Conservation (phyloP, 176 grass and related monocot species). For the Coix lacrymajobi region DNA sequence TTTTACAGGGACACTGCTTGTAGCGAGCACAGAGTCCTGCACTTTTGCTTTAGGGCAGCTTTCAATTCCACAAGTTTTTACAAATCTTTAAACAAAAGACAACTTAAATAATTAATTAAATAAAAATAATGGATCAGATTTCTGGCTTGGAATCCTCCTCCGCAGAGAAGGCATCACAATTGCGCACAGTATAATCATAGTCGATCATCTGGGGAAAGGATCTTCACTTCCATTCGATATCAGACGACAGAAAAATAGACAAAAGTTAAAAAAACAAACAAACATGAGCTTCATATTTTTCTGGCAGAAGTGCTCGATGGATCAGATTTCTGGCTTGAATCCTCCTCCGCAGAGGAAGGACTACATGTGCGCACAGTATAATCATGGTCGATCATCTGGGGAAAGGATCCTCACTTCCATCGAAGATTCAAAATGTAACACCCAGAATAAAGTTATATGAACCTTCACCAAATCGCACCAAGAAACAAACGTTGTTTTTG, state of each 20-base stretch:
- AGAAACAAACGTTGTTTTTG: not conserved
- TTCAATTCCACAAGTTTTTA: too few relatives aligned
- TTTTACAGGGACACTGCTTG: slow-evolving; percentile 28
- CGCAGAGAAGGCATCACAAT: not conserved
- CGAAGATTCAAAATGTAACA: not conserved
- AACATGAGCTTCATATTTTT: too few relatives aligned
- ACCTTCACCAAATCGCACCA: too few relatives aligned
- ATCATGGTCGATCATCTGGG: slow-evolving; percentile 64
- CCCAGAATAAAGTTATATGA: not conserved
- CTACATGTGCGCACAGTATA: slow-evolving; percentile 33
- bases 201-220: slow-evolving; percentile 61
- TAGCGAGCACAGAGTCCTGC: slow-evolving; percentile 30
- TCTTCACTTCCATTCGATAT: slow-evolving; percentile 34
- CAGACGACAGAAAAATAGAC: too few relatives aligned
- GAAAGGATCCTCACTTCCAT: slow-evolving; percentile 61
- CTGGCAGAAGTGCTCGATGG: slow-evolving; percentile 1
- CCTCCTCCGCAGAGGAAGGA: slow-evolving; percentile 17
- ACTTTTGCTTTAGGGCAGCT: slow-evolving; percentile 24
- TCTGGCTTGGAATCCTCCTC: slow-evolving; percentile 52
- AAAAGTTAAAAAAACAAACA: too few relatives aligned
- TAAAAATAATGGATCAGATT: slow-evolving; percentile 34
- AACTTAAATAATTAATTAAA: too few relatives aligned
- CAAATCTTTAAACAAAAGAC: too few relatives aligned
- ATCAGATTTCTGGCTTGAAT: slow-evolving; percentile 67
- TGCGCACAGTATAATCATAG: slow-evolving; percentile 43